Evolutionary conservation across 805 yeast genomes (phyloP).

Genomic region (Sugiyamaella floridensis): DNA sequence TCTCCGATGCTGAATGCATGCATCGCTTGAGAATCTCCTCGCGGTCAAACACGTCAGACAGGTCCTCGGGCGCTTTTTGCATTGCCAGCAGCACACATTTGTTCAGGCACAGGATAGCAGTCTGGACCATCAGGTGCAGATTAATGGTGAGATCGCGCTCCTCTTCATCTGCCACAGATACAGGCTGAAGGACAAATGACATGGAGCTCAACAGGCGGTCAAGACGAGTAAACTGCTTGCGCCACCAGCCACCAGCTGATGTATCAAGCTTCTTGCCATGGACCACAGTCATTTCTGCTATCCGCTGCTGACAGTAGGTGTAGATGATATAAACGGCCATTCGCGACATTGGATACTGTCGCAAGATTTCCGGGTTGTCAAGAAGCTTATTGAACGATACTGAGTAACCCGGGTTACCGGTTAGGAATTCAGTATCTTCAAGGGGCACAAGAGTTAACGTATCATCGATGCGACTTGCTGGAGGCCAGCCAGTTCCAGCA

Average conservation of each 20-base stretch:
- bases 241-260: constrained; percentile 16
- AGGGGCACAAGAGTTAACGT: constrained; percentile 23
- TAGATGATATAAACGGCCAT: constrained; percentile 5
- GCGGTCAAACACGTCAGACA: constrained; percentile 13
- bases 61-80: constrained; percentile 9
- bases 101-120: constrained; percentile 13
- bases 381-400: constrained; percentile 9
- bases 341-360: constrained; percentile 1
- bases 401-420: constrained; percentile 10
- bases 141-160: constrained; percentile 9
- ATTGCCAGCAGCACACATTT: constrained; percentile 8
- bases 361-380: constrained; percentile 10
- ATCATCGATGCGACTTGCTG: constrained; percentile 14
- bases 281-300: constrained; percentile 14
- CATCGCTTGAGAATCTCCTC: constrained; percentile 17
- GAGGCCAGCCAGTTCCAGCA: constrained; percentile 27
- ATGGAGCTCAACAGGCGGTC: constrained; percentile 13
- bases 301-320: constrained; percentile 11
- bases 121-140: constrained; percentile 17
- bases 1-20: constrained; percentile 18
- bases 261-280: constrained; percentile 10
- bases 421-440: constrained; percentile 18
- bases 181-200: constrained; percentile 3
- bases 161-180: neutral
- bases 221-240: constrained; percentile 10